Conservation (phyloP, 768 basidiomycete genomes). For the Mycena vitilis region DNA sequence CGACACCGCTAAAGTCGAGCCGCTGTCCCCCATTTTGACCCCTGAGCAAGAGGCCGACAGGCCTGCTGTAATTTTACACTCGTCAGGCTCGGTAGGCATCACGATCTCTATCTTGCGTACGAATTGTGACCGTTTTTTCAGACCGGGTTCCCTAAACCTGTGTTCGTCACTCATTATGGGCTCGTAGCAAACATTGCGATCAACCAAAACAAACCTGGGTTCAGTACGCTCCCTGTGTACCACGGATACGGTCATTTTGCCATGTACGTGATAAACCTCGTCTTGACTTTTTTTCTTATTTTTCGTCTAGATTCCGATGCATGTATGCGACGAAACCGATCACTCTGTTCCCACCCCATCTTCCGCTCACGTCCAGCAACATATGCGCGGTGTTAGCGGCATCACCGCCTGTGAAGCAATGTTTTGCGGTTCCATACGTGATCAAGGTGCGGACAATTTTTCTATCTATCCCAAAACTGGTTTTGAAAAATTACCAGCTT, state of each 20-base stretch:
- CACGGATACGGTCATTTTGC: slow-evolving; percentile 53
- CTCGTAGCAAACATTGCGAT: slow-evolving; percentile 49
- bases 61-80: slow-evolving; percentile 56
- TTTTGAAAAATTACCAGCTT: slow-evolving; percentile 41
- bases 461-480: not conserved
- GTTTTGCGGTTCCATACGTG: slow-evolving; percentile 53
- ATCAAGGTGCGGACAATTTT: slow-evolving; percentile 42
- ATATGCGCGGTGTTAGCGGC: slow-evolving; percentile 52
- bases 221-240: slow-evolving; percentile 60
- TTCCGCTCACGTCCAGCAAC: slow-evolving; percentile 59
- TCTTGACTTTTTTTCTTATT: not conserved
- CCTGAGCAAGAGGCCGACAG: slow-evolving; percentile 48
- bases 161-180: slow-evolving; percentile 49
- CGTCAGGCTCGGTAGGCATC: slow-evolving; percentile 50
- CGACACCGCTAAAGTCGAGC: slow-evolving; percentile 39
- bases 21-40: slow-evolving; percentile 42
- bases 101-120: no score
- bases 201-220: slow-evolving; percentile 49
- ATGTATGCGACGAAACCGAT: slow-evolving; percentile 55
- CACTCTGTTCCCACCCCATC: slow-evolving; percentile 57
- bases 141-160: slow-evolving; percentile 64
- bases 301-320: slow-evolving; percentile 51
- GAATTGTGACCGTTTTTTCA: slow-evolving; percentile 1
- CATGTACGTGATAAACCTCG: slow-evolving; percentile 43
- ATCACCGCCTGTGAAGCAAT: slow-evolving; percentile 45